A percentile compares a stretch with the other conserved stretches of the same genome.
phyloP scores from a whole-genome alignment of 257 asterid genomes.

The Lithospermum erythrorhizon region DNA sequence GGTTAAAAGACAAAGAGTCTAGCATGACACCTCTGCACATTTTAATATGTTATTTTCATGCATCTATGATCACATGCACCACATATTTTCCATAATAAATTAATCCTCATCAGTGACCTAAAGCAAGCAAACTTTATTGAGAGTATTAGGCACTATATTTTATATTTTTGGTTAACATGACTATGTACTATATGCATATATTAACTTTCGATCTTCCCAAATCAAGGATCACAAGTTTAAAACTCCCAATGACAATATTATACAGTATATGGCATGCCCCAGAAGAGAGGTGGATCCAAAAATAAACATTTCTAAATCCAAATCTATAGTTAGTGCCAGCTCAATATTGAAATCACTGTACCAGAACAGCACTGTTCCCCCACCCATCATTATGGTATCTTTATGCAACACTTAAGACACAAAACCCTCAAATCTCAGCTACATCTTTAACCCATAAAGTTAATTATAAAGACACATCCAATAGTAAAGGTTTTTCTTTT shows the following conservation, averaged over 20 bases:
- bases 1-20: not conserved
- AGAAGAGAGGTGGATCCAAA: constrained; percentile 2
- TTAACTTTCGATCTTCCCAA: constrained; percentile 16
- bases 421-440: too few species aligned
- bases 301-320: not conserved
- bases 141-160: not conserved
- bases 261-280: constrained; percentile 1
- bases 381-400: not conserved
- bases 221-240: constrained; percentile 9
- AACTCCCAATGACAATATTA: not conserved
- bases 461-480: too few species aligned
- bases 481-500: too few species aligned
- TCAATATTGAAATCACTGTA: constrained; percentile 9
- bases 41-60: constrained; percentile 8
- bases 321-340: constrained; percentile 24
- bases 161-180: constrained; percentile 12
- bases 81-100: not conserved
- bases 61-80: constrained; percentile 2
- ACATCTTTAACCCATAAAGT: too few species aligned
- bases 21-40: not conserved
- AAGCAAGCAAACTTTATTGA: constrained; percentile 9
- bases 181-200: constrained; percentile 10
- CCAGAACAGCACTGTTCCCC: constrained; percentile 10
- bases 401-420: too few species aligned
- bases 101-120: not conserved